These are phyloP conservation scores for Fonsecaea pedrosoi DNA, from an alignment of 2,329 filamentous ascomycete genomes.

Conservation along the genomic window DNA sequence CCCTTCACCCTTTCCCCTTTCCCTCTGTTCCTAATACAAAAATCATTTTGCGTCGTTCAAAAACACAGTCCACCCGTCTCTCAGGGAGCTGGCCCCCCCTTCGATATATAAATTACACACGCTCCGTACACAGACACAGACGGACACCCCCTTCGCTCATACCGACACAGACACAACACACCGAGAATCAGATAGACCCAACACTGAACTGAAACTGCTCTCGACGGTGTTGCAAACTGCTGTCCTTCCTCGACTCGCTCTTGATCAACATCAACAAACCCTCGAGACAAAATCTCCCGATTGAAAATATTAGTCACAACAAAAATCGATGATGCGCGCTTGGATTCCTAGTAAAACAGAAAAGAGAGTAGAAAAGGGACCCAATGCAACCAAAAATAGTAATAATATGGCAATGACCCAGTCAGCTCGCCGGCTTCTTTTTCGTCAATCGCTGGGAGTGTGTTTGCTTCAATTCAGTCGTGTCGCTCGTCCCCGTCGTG, in stretches of 20 bases:
- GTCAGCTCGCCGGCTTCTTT: conserved; percentile 1
- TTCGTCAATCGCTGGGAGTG: conserved; percentile 6
- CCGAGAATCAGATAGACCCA: neutral
- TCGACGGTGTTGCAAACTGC: neutral
- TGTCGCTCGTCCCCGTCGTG: conserved; percentile 3
- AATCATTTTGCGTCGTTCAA: no score
- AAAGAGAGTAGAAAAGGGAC: neutral
- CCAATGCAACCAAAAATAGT: neutral
- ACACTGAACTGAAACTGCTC: neutral
- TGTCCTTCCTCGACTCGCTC: neutral
- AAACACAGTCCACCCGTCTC: no score
- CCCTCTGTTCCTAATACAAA: neutral
- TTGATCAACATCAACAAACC: neutral
- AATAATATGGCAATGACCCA: neutral
- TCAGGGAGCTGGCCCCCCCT: neutral
- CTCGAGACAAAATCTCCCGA: neutral
- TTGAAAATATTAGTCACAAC: neutral
- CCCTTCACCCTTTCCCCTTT: neutral
- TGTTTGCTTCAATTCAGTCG: conserved; percentile 7
- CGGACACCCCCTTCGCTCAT: neutral
- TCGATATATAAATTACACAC: conserved; percentile 1
- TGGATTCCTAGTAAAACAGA: conserved; percentile 5
- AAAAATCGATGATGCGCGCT: neutral
- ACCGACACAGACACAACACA: neutral
- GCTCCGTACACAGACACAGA: neutral